Conservation (phyloP, 176 grass and related monocot species). For the Triticum timopheevii region DNA sequence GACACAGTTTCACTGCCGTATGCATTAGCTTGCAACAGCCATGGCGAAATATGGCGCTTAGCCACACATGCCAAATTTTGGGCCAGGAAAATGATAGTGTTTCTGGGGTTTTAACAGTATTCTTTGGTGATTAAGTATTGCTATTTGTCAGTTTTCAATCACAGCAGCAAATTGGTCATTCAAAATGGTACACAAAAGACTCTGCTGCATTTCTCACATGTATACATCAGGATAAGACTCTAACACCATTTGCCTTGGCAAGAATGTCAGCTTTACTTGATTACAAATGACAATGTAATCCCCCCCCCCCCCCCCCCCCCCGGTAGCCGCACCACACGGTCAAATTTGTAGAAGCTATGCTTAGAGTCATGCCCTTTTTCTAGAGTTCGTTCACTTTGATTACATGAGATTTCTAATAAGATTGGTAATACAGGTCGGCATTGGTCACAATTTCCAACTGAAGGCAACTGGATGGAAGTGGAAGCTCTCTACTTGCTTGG, state of each 20-base stretch:
- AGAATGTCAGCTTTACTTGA: background rate
- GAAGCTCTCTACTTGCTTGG: slow-evolving; percentile 88
- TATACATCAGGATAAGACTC: background rate
- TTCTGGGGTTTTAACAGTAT: background rate
- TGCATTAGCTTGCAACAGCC: background rate
- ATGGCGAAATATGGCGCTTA: background rate
- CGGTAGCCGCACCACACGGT: background rate
- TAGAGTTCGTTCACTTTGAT: background rate
- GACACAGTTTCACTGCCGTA: background rate
- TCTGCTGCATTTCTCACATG: background rate
- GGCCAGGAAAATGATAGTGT: background rate
- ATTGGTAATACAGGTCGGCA: slow-evolving; percentile 57
- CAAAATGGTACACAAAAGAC: background rate
- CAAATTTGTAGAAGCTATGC: background rate
- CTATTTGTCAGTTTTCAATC: background rate
- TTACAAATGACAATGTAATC: background rate
- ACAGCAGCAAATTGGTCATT: background rate
- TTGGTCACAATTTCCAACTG: slow-evolving; percentile 81
- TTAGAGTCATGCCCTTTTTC: background rate
- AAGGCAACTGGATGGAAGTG: slow-evolving; percentile 94
- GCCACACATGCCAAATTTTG: background rate
- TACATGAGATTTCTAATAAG: background rate
- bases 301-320: too few species aligned
- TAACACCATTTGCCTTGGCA: background rate
- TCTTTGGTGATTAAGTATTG: background rate